phyloP scores from a whole-genome alignment of 352 stramenopile genomes.

The Sclerospora graminicola region DNA sequence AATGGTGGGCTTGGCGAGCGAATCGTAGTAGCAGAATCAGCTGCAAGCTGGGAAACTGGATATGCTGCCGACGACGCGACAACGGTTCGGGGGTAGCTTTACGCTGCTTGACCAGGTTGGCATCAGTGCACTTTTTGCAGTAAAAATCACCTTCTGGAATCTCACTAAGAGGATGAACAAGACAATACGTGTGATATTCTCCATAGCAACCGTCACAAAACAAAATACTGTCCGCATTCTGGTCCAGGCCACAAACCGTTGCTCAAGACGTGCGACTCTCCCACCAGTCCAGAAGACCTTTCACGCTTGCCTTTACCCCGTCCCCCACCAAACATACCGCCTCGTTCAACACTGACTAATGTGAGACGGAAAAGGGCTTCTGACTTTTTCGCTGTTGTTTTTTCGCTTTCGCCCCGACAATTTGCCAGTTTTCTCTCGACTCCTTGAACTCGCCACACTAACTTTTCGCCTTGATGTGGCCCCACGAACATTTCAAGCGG shows the following conservation, averaged over 20 bases:
- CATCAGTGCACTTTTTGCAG: slow-evolving; percentile 57
- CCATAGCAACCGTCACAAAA: slow-evolving; percentile 76
- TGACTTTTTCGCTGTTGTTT: slow-evolving; percentile 45
- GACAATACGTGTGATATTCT: slow-evolving; percentile 84
- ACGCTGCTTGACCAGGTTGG: slow-evolving; percentile 28
- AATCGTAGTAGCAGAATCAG: background rate
- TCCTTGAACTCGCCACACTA: slow-evolving; percentile 60
- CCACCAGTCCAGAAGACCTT: slow-evolving; percentile 6
- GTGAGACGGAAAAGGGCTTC: too few relatives aligned
- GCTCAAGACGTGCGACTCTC: slow-evolving; percentile 19
- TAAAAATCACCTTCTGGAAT: slow-evolving; percentile 78
- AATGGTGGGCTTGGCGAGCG: slow-evolving; percentile 14
- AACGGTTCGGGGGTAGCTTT: slow-evolving; percentile 10
- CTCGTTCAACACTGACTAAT: too few relatives aligned
- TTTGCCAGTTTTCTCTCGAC: slow-evolving; percentile 58
- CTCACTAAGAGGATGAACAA: slow-evolving; percentile 54
- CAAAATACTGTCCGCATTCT: slow-evolving; percentile 72
- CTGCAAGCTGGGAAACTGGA: background rate
- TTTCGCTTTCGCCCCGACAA: slow-evolving; percentile 38
- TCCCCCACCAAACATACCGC: slow-evolving; percentile 8
- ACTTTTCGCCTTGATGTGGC: slow-evolving; percentile 60
- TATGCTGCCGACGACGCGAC: background rate
- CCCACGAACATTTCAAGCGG: slow-evolving; percentile 62
- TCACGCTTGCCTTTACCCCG: slow-evolving; percentile 14
- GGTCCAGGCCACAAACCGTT: slow-evolving; percentile 56